Conservation (phyloP, 352 stramenopile genomes). For the Globisporangium rhizosaccharum region DNA sequence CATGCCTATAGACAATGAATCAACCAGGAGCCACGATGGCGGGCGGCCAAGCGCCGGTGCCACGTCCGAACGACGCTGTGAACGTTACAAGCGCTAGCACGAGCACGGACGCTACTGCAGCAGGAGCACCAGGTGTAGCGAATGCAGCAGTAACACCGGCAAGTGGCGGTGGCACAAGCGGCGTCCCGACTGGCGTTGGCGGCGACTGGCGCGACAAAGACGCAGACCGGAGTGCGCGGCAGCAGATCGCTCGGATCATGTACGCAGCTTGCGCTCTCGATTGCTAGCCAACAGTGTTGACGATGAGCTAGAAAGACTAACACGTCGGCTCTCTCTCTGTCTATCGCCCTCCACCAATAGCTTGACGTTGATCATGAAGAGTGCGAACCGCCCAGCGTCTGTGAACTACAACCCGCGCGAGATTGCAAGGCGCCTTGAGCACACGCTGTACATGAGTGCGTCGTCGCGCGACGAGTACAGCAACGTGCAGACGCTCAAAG, state of each 20-base stretch:
- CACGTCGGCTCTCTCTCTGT: slow-evolving; percentile 2
- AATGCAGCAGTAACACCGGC: neutral
- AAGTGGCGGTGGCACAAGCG: slow-evolving; percentile 10
- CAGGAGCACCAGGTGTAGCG: slow-evolving; percentile 4
- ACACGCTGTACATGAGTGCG: slow-evolving; percentile 86
- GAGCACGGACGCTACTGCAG: slow-evolving; percentile 6
- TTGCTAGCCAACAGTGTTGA: neutral
- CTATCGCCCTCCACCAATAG: slow-evolving; percentile 20
- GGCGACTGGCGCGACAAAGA: slow-evolving; percentile 86
- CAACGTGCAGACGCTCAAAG: slow-evolving; percentile 84
- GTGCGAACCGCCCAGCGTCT: slow-evolving; percentile 76
- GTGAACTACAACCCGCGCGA: slow-evolving; percentile 88
- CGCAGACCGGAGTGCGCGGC: slow-evolving; percentile 62
- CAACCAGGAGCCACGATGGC: neutral
- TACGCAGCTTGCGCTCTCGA: slow-evolving; percentile 24
- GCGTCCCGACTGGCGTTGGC: neutral
- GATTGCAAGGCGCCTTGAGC: slow-evolving; percentile 77
- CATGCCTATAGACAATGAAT: slow-evolving; percentile 9
- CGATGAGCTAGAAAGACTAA: neutral
- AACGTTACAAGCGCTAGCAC: slow-evolving; percentile 9
- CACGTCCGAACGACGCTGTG: slow-evolving; percentile 10
- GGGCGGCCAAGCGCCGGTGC: slow-evolving; percentile 2
- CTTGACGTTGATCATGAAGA: slow-evolving; percentile 88
- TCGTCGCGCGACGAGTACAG: slow-evolving; percentile 82
- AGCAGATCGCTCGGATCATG: slow-evolving; percentile 89